Evolutionary conservation across 192 early-diverging fungal genomes (phyloP), one percentile per base, ranked within the genome.

Genomic region (Lobosporangium transversale): DNA sequence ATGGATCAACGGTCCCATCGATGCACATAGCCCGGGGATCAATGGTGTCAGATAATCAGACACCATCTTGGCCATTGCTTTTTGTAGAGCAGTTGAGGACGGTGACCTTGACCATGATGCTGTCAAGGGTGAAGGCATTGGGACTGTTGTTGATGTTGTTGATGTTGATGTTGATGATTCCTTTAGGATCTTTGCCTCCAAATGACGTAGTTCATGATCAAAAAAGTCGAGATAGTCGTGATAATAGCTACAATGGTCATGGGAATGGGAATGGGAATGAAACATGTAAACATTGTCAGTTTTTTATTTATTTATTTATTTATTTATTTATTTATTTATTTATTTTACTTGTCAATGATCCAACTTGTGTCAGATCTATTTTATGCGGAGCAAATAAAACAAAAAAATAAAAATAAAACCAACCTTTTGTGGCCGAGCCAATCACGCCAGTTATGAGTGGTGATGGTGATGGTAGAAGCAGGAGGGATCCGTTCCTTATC

Each of bases 211-310:
- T 42, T 74, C 70, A 37, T 64, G 62, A 27, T 74, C 62, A 23
- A 74, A 74, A 47, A 74, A 74, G 30, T 74, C 70, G 24, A 74
- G 70, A 26, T 74, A 74, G 50, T 74, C 70, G 43, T 74, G 70
- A 32, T 74, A 74, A 26, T 74, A 74, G 40, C 62, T 69, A 30
- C 4, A 45, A 47, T 31, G 32, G 23, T 27, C 32, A 20, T 12
- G 18, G 30, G 15, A 37, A 36, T 54, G 32, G n/a, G n/a, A n/a
- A n/a, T n/a, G n/a, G n/a, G n/a, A n/a, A n/a, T n/a, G n/a, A n/a
- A n/a, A n/a, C n/a, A n/a, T n/a, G n/a, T n/a, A n/a, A n/a, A n/a
- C n/a, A n/a, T n/a, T n/a, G n/a, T n/a, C n/a, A n/a, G n/a, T n/a
- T n/a, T n/a, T n/a, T n/a, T n/a, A n/a, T n/a, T n/a, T n/a, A n/a